A percentile compares a stretch with the other conserved stretches of the same genome.
Evolutionary conservation across 2,329 filamentous ascomycete genomes (phyloP).

Genomic region (Monilinia fructigena): DNA sequence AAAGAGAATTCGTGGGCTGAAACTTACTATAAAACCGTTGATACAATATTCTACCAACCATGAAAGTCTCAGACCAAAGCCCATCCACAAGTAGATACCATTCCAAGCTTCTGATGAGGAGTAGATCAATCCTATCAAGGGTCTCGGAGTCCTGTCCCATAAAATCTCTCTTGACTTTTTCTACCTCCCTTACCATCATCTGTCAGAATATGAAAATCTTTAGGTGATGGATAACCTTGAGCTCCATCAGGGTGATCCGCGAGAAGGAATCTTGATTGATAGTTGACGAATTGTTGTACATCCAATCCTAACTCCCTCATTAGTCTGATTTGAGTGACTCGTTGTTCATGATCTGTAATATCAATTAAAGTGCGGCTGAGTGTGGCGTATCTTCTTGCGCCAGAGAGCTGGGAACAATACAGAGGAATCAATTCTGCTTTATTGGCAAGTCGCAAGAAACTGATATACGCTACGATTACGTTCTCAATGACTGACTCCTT

Average conservation of each 20-base stretch:
- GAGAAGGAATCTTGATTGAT: constrained; percentile 59
- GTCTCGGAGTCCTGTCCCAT: constrained; percentile 64
- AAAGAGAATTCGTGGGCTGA: constrained; percentile 3
- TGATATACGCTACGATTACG: constrained; percentile 78
- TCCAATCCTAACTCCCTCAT: constrained; percentile 76
- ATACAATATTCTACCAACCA: constrained; percentile 69
- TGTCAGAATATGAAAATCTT: constrained; percentile 52
- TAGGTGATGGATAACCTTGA: constrained; percentile 44
- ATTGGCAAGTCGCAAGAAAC: constrained; percentile 68
- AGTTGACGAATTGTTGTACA: constrained; percentile 68
- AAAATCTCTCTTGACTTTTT: constrained; percentile 68
- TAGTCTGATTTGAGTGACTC: constrained; percentile 67
- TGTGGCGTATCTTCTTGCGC: constrained; percentile 63
- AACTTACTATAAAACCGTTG: constrained; percentile 81
- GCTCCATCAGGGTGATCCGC: constrained; percentile 48
- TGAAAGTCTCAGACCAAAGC: constrained; percentile 69
- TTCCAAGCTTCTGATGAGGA: constrained; percentile 75
- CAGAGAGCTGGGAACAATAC: constrained; percentile 77
- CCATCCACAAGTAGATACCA: constrained; percentile 78
- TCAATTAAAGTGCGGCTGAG: constrained; percentile 76
- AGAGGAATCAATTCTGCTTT: constrained; percentile 79
- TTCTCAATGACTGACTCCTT: constrained; percentile 56
- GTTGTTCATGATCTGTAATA: constrained; percentile 63
- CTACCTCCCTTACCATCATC: constrained; percentile 52
- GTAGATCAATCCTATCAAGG: constrained; percentile 62